Evolutionary conservation across 1,139 yeast species (phyloP), one percentile per base, ranked within the genome.

Genomic region (Taphrina confusa): DNA sequence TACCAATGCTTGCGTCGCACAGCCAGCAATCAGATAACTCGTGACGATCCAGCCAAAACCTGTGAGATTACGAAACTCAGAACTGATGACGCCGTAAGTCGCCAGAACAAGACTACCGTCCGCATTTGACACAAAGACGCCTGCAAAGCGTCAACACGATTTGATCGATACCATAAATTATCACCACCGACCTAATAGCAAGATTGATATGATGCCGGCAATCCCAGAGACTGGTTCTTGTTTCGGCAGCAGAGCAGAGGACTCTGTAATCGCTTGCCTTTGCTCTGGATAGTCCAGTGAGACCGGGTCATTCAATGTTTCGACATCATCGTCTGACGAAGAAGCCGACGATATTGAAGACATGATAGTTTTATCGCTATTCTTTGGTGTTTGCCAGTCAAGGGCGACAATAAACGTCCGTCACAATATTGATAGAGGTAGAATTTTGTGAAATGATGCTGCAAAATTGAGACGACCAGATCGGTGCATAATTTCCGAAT

Each of bases 1-100:
- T 23, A 42, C 50, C 3, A 82, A 73, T 1, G 85, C 39, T 16
- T 54, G 58, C 14, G 58, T 18, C 9, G 52, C 28, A 25, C 58
- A 54, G 6, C 31, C 30, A 6, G 52, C 52, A 14, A 54, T 39
- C 33, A 42, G 42, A 22, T 54, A 54, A 11, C 30, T 25, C 11
- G 58, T 42, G 12, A 36, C 33, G 39, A 54, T 18, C 58, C 58
- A 54, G 1, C 23, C 31, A 9, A 40, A 18, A 18, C 33, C 39
- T 12, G 31, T 28, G 14, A 54, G 31, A 18, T 14, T n/a, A n/a
- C n/a, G 12, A 31, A 54, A 54, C 6, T 42, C 52, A 11, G 58
- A 54, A 8, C 39, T 27, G 22, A 54, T 44, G 22, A 20, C 14
- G 23, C 40, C 52, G 25, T 34, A 25, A 22, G 58, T 46, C 12